Base-by-base conservation (phyloP, 768 basidiomycete species). In the Agrocybe pediades region DNA sequence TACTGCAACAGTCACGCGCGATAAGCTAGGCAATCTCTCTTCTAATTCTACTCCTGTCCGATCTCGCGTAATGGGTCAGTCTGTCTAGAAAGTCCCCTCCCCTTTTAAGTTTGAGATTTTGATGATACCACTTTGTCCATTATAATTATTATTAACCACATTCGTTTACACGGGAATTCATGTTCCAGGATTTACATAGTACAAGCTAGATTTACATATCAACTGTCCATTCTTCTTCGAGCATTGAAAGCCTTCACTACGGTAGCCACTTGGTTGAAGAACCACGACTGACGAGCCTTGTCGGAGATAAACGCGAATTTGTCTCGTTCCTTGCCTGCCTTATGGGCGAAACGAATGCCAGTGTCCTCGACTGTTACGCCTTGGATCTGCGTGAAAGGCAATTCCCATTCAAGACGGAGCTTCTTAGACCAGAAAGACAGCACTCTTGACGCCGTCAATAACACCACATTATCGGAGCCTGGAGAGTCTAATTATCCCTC, bases 351-450 rank as follows among this genome's bases (percentile, higher is more conserved):
- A 16, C 90, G 83, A 64, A 99, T 92, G 1, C 95, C 95, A 15
- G 85, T 92, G 63, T 95, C 88, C 65, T 98, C 95, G 23, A 92
- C 85, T 3, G 87, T 89, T 41, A 98, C 85, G 16, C 91, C 92
- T 68, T 91, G 87, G 2, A 98, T 84, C 59, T 92, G 86, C 17
- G 83, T 83, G 66, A 98, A 85, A 0, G 94, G 87, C 13, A 98
- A 74, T 59, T 98, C 94, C 96, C 95, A 99, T 39, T 90, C 86
- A 4, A 96, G 81, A 27, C 84, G 83, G 30, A 98, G 81, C 65
- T 83, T 92, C 67, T 83, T 88, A 9, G 92, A 88, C 81, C 87
- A 87, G 68, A 98, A 92, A 9, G 88, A 86, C 24, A 98, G 68
- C 29, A 98, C 81, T 42, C 87, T 81, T 3, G 84, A 80, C 30